Conservation (phyloP, 225 moss, liverwort and hornwort genomes). For the Pseudisothecium myosuroides region DNA sequence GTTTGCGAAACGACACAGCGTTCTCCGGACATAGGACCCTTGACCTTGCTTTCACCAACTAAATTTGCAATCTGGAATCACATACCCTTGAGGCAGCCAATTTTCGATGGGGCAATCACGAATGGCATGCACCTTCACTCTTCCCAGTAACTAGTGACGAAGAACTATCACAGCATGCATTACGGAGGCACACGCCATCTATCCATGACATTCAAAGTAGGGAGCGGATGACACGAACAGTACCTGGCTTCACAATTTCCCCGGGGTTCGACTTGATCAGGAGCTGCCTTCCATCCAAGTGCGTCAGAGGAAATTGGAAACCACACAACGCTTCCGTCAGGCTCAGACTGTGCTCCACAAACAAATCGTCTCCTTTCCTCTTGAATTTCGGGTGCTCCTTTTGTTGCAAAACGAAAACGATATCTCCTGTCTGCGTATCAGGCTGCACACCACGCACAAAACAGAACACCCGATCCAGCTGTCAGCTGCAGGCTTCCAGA, state of each 20-base stretch:
- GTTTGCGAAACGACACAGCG: background rate
- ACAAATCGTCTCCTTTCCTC: constrained; percentile 78
- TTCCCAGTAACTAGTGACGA: background rate
- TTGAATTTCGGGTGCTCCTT: constrained; percentile 91
- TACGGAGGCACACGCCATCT: background rate
- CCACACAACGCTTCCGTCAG: constrained; percentile 85
- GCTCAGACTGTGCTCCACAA: constrained; percentile 69
- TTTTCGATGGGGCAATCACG: background rate
- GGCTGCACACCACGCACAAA: constrained; percentile 30
- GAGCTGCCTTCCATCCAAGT: constrained; percentile 72
- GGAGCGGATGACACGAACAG: too few relatives aligned
- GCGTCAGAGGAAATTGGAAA: constrained; percentile 79
- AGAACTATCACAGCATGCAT: background rate
- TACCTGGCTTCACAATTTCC: constrained; percentile 87
- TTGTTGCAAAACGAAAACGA: constrained; percentile 80
- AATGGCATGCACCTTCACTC: background rate
- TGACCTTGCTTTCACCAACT: background rate
- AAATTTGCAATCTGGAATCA: background rate
- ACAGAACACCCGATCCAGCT: background rate
- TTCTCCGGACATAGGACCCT: too few relatives aligned
- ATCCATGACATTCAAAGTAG: background rate
- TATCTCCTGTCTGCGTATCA: constrained; percentile 76
- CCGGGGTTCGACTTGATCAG: constrained; percentile 70
- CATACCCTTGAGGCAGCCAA: too few relatives aligned
- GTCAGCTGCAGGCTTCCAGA: background rate